A percentile compares a stretch with the other conserved stretches of the same genome.
phyloP scores from a whole-genome alignment of 208 protist species.

The Trypanosoma melophagium region DNA sequence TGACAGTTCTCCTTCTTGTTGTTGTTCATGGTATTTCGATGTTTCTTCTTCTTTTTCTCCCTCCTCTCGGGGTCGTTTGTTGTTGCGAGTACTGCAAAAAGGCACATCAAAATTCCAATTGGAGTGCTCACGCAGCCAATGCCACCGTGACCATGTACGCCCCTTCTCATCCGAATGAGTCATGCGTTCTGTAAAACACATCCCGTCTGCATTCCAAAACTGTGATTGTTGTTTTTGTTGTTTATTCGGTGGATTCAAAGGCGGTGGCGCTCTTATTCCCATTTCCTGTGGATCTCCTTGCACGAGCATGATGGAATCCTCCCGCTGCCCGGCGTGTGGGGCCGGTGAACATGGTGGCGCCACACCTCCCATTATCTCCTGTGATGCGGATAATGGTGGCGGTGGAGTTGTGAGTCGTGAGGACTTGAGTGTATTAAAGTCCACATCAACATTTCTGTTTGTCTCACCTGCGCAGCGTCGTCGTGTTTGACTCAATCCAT shows the following conservation, averaged over 20 bases:
- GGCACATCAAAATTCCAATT: conserved; percentile 28
- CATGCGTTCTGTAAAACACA: background rate
- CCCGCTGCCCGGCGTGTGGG: background rate
- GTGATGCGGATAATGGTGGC: background rate
- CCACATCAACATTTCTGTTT: background rate
- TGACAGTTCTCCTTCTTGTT: background rate
- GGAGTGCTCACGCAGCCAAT: conserved; percentile 25
- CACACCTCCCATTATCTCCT: background rate
- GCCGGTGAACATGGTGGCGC: background rate
- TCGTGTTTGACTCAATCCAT: conserved; percentile 8
- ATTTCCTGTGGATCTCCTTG: background rate
- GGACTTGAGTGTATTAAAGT: background rate
- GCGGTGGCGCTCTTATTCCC: background rate
- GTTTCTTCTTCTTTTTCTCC: background rate
- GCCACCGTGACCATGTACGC: conserved; percentile 11
- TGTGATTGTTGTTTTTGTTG: background rate
- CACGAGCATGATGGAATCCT: conserved; percentile 17
- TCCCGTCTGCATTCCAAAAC: background rate
- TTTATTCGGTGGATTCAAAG: background rate
- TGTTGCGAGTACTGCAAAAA: background rate
- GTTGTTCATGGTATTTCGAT: background rate
- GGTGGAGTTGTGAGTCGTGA: conserved; percentile 1
- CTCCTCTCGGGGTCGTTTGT: conserved; percentile 4
- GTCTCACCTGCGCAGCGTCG: background rate
- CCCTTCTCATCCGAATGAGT: background rate